These are phyloP conservation scores for Stereocaulon alpinum DNA, from an alignment of 495 filamentous ascomycete species.

Conservation along the genomic window DNA sequence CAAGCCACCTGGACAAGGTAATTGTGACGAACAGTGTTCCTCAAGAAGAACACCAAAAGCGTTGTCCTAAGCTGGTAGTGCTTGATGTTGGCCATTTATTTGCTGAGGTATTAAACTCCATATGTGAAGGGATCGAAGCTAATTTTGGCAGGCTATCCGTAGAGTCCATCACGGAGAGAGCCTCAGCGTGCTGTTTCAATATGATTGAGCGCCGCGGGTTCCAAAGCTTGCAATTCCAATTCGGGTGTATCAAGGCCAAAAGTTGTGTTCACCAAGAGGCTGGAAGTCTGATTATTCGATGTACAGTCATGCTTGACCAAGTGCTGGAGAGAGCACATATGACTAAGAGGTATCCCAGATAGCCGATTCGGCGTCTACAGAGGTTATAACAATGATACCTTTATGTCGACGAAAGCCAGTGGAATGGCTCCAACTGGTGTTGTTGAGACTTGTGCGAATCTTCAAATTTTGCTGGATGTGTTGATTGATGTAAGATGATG, in stretches of 20 bases:
- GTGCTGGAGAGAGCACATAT: conserved; percentile 23
- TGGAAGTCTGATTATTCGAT: not conserved
- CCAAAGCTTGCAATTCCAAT: not conserved
- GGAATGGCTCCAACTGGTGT: too few relatives aligned
- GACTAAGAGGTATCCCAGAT: conserved; percentile 9
- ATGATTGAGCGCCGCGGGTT: conserved; percentile 41
- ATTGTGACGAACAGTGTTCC: conserved; percentile 92
- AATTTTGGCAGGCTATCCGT: conserved; percentile 62
- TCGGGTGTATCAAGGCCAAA: not conserved
- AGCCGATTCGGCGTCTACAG: not conserved
- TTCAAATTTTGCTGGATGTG: too few relatives aligned
- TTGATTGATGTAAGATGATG: too few relatives aligned
- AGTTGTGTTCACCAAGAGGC: not conserved
- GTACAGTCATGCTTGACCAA: conserved; percentile 24
- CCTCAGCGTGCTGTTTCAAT: conserved; percentile 93
- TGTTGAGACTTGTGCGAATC: too few relatives aligned
- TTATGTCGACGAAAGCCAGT: too few relatives aligned
- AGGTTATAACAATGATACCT: not conserved
- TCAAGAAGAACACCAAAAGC: conserved; percentile 65
- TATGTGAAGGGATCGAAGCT: conserved; percentile 7
- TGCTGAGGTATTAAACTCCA: conserved; percentile 55
- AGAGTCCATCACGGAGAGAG: conserved; percentile 96
- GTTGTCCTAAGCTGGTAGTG: conserved; percentile 80
- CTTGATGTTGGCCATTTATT: conserved; percentile 88
- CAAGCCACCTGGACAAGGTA: conserved; percentile 76